A percentile compares a stretch with the other conserved stretches of the same genome.
Conservation (phyloP, 345 rosid genomes). For the Psidium friedrichsthalianum region DNA sequence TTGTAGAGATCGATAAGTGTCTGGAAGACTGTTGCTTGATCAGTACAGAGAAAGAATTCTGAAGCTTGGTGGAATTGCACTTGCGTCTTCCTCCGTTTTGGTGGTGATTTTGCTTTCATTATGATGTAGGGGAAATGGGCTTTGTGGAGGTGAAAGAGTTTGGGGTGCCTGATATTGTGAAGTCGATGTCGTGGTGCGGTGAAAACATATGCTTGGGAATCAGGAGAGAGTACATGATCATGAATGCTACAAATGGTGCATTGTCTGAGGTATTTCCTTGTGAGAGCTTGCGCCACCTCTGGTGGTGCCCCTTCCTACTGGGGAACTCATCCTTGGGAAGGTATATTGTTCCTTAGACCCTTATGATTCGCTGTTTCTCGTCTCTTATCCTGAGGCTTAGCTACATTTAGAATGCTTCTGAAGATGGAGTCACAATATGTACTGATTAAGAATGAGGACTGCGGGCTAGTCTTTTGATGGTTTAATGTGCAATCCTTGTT, state of each 20-base stretch:
- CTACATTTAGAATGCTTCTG: not conserved
- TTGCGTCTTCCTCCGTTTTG: not conserved
- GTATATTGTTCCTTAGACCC: conserved; percentile 20
- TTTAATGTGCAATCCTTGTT: not conserved
- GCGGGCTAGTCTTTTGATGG: not conserved
- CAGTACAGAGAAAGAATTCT: not conserved
- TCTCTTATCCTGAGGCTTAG: not conserved
- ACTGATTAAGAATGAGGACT: not conserved
- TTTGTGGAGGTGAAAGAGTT: conserved; percentile 94
- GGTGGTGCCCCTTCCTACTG: conserved; percentile 80
- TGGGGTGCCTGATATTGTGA: conserved; percentile 84
- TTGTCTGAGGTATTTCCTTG: conserved; percentile 88
- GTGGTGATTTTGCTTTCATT: not conserved
- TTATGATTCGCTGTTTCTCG: not conserved
- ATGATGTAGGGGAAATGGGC: conserved; percentile 70
- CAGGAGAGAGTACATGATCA: conserved; percentile 74
- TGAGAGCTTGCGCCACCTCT: conserved; percentile 75
- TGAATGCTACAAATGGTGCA: conserved; percentile 78
- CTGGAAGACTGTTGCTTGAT: not conserved
- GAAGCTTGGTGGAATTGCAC: not conserved
- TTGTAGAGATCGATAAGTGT: not conserved
- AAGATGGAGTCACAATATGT: not conserved
- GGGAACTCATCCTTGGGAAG: conserved; percentile 95
- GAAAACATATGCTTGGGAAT: conserved; percentile 87
- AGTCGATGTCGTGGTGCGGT: conserved; percentile 95